Base-by-base conservation (phyloP, 371 early-diverging fungal genomes). In the Mucor saturninus region DNA sequence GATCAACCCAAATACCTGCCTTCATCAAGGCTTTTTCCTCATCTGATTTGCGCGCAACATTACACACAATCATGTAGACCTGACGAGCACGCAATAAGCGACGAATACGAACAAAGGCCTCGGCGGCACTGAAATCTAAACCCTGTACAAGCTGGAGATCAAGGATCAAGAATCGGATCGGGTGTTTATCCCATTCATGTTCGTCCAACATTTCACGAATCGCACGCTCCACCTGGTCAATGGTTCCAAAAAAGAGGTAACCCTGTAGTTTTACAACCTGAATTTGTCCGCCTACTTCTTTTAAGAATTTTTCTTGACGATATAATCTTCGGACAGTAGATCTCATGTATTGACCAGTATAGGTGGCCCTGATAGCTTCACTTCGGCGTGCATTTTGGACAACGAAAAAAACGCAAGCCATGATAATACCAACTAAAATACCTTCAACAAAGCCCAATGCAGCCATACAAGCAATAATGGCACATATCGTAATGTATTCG, bases 401-500 rank as follows among this genome's bases (percentile, higher is more conserved):
- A 4, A 96, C 93, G 74, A 97, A 97, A 75, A 98, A 95, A 29
- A 97, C 75, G 67, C 95, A 96, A 2, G 98, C 96, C 70, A 96
- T 74, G 1, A 97, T 72, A 35, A 98, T 91, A 13, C 98, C 98
- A 14, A 95, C 79, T 54, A 96, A 81, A 59, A 97, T 94, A 30
- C 97, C 97, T 67, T 97, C 95, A 11, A 95, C 95, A 72, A 98
- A 98, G 5, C 97, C 97, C 39, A 95, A 76, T 13, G 74, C 71
- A 0, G 92, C 93, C 96, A 96, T 96, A 49, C 89, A 84, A 8
- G 89, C 67, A 21, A 95, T 88, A 59, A 96, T 95, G n/a, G 82
- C 71, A 21, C 88, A 68, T 28, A 97, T 95, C 5, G 95, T 97
- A 30, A 87, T 69, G 65, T 97, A 98, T 71, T 98, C 98, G 21